Conservation (phyloP, 257 asterid species). For the Jaltomata sinuosa region DNA sequence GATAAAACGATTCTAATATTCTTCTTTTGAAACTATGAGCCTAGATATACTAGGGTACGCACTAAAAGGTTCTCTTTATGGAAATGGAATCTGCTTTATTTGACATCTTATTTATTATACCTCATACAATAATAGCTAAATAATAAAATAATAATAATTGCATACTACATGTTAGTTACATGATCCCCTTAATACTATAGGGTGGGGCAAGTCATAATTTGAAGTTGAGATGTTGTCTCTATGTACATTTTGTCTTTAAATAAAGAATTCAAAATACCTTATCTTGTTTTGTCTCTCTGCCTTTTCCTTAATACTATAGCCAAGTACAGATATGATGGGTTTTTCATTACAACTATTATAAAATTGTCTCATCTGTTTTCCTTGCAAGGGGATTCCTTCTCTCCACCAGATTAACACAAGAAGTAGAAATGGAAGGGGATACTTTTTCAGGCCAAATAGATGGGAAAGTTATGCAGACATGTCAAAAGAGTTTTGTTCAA, state of each 20-base stretch:
- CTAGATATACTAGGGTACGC: slow-evolving; percentile 6
- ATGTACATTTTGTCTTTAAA: slow-evolving; percentile 36
- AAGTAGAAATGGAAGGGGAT: slow-evolving; percentile 20
- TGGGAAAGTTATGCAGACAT: slow-evolving; percentile 57
- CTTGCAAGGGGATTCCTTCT: neutral
- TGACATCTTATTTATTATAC: slow-evolving; percentile 12
- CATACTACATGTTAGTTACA: slow-evolving; percentile 10
- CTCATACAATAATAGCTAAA: slow-evolving; percentile 2
- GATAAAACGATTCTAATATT: neutral
- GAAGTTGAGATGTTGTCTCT: slow-evolving; percentile 69
- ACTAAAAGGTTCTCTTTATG: slow-evolving; percentile 27
- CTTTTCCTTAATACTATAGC: slow-evolving; percentile 20
- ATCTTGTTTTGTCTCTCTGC: slow-evolving; percentile 79
- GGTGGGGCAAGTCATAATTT: slow-evolving; percentile 34
- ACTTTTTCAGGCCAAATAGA: slow-evolving; percentile 7
- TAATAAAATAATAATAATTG: neutral
- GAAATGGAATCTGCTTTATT: slow-evolving; percentile 32
- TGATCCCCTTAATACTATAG: neutral
- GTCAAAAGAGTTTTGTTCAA: slow-evolving; percentile 77
- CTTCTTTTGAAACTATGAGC: slow-evolving; percentile 7
- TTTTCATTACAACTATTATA: neutral
- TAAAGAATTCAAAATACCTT: slow-evolving; percentile 54
- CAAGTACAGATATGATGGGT: slow-evolving; percentile 53
- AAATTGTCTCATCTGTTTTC: neutral
- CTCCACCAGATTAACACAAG: neutral